Base-by-base conservation (phyloP, 2,329 filamentous ascomycete species). In the Chaetomiaceae sp. region DNA sequence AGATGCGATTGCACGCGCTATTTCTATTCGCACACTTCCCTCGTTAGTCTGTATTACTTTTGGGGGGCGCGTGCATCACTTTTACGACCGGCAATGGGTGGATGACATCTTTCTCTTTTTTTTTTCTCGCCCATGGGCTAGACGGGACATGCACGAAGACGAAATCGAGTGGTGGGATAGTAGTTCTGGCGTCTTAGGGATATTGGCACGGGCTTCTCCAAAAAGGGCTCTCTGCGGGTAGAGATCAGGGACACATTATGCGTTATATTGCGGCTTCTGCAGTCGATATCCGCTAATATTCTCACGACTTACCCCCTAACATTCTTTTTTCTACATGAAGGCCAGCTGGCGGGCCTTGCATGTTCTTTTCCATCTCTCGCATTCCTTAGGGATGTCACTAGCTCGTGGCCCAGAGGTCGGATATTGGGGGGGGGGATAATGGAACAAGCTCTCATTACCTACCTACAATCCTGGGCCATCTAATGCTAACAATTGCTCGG, bases 191-290 rank as follows among this genome's bases (percentile, higher is more conserved):
- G 58, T 59, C 56, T 48, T 54, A 53, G 57, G 36, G 43, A 48
- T 42, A 52, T 54, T 51, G n/a, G 52, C 54, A 52, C 46, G 53
- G 49, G 56, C 49, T 53, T 49, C 48, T 49, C 40, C n/a, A n/a
- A 43, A 53, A 52, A 47, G 30, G 51, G 49, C 46, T 51, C 46
- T 26, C 34, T 51, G 48, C 52, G 53, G 59, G 52, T 58, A 57
- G 63, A 62, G 57, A 58, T 56, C 51, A 57, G 54, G 56, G 58
- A 56, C 55, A 41, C 30, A 18, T 46, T 45, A 48, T 47, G 37
- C 52, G 55, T 62, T 60, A 63, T 66, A 60, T 59, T 62, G 58
- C 61, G 56, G 54, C 52, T 56, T 57, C 42, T 54, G 49, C 49
- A 54, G 43, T 51, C 52, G 56, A 56, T 55, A 57, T 53, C 50